Base-by-base conservation (phyloP, 805 yeast genomes). In the Saccharomycopsis guyanensis region DNA sequence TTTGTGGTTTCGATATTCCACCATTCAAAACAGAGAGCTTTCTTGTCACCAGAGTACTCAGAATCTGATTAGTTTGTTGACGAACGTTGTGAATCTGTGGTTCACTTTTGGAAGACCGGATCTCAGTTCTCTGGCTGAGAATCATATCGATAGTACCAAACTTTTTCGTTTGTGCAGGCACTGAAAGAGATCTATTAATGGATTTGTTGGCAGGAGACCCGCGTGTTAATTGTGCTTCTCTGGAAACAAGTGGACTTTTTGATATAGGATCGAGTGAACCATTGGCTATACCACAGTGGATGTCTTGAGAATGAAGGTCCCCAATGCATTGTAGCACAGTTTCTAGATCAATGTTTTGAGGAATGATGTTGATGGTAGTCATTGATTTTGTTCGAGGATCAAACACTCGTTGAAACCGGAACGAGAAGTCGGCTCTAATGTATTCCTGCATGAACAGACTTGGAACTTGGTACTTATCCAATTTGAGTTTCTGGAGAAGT, bases 341-440 rank as follows among this genome's bases (percentile, higher is more conserved):
- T 18, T 55, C 55, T 2, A 60, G 58, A 22, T 57, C 47, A 3
- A 52, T 48, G 4, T 47, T 52, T 20, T 55, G 43, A 0, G 83
- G 80, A 10, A 81, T 66, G 2, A 71, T 74, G 54, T 75, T 77
- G 53, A 91, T 66, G 29, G 86, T 76, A 1, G 71, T 69, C n/a
- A 86, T 64, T 33, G 56, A 43, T 35, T 69, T 56, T 1, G 58
- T 51, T 1, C 61, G 42, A 0, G 96, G 95, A 59, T 89, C 76
- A 63, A 78, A 91, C 1, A 93, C 97, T 51, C 95, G 72, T 60
- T 88, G 97, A 60, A 69, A 84, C 57, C 74, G 80, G 60, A 93
- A 93, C 10, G 97, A 91, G 36, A 80, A 68, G 50, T 75, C 72
- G 0, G 98, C 97, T 40, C 69, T 66, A 27, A 65, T 58, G 43